Percentiles rank a stretch among this genome's conserved stretches.
Evolutionary conservation across 305 asterid genomes (phyloP).

Genomic region (Plantago rigida): DNA sequence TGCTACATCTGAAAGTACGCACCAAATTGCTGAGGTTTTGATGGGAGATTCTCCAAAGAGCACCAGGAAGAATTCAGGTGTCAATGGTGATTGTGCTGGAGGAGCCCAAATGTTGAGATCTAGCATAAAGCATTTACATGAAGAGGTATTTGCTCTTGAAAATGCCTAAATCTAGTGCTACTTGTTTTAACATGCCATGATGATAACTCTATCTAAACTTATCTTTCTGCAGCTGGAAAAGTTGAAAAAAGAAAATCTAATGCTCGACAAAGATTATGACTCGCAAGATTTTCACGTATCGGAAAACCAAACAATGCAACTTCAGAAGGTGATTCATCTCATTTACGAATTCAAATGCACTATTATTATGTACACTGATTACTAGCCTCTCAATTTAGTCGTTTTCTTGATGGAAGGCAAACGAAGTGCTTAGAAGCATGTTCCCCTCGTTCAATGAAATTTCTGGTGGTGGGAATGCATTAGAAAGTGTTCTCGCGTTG

Average conservation of each 20-base stretch:
- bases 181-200: constrained; percentile 10
- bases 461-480: constrained; percentile 59
- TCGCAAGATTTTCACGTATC: constrained; percentile 35
- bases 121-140: constrained; percentile 75
- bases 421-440: constrained; percentile 77
- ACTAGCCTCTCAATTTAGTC: constrained; percentile 24
- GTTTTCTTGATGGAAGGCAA: constrained; percentile 42
- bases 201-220: neutral
- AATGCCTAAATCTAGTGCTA: constrained; percentile 1
- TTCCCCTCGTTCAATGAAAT: constrained; percentile 63
- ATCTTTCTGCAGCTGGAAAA: constrained; percentile 65
- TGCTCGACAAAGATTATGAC: constrained; percentile 33
- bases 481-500: constrained; percentile 83
- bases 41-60: constrained; percentile 29
- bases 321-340: constrained; percentile 64
- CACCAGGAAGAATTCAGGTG: constrained; percentile 31
- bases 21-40: constrained; percentile 25
- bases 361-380: constrained; percentile 3
- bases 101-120: constrained; percentile 56
- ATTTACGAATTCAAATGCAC: constrained; percentile 8
- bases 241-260: constrained; percentile 75
- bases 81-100: constrained; percentile 24
- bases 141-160: constrained; percentile 51
- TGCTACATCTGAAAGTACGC: constrained; percentile 23
- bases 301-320: constrained; percentile 48